A percentile compares a stretch with the other conserved stretches of the same genome.
Evolutionary conservation across 257 asterid genomes (phyloP).

Genomic region (Nicotiana tabacum): DNA sequence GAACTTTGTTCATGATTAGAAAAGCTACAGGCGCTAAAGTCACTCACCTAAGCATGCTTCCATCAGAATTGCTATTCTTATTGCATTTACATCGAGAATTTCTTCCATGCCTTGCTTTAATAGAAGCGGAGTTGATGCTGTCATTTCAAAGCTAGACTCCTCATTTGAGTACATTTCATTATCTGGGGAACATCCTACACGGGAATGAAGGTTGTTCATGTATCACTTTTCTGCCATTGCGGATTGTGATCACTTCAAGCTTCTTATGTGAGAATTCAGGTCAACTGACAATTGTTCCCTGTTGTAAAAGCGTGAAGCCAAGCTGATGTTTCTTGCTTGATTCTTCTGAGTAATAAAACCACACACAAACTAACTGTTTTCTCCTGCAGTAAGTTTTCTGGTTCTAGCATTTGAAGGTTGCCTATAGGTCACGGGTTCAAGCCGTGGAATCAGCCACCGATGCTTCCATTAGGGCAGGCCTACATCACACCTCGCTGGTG

Average conservation of each 20-base stretch:
- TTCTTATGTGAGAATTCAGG: conserved; percentile 7
- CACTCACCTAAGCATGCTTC: not conserved
- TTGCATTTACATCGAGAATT: not conserved
- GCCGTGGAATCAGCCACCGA: too few relatives aligned
- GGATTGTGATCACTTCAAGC: not conserved
- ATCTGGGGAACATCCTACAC: not conserved
- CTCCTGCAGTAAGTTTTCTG: not conserved
- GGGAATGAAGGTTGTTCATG: not conserved
- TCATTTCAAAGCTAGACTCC: not conserved
- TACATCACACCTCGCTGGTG: too few relatives aligned
- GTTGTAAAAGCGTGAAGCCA: not conserved
- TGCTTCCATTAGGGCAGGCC: too few relatives aligned
- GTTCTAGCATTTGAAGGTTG: not conserved
- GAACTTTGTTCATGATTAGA: not conserved
- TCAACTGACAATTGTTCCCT: not conserved
- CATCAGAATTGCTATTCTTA: not conserved
- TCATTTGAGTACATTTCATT: not conserved
- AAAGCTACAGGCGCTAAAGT: not conserved
- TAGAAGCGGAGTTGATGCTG: not conserved
- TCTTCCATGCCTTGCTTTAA: not conserved
- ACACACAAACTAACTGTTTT: not conserved
- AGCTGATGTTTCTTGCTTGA: not conserved
- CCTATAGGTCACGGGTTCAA: too few relatives aligned
- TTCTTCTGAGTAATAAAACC: not conserved
- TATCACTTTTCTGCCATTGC: not conserved